Evolutionary conservation across 176 grass and related monocot genomes (phyloP).

Genomic region (Cenchrus fungigraminus): DNA sequence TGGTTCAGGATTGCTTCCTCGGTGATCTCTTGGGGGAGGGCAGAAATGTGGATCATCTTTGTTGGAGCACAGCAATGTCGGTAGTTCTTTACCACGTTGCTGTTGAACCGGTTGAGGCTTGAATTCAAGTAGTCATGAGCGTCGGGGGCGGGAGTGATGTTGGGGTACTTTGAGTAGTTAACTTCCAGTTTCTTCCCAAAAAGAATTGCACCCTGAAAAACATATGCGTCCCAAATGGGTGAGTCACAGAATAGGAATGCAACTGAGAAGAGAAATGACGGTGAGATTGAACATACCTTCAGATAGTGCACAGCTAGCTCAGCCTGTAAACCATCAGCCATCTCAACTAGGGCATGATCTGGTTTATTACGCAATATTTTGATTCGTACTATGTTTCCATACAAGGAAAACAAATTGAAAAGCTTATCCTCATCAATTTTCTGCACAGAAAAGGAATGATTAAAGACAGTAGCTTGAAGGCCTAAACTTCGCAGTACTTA

Average conservation of each 20-base stretch:
- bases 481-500: background rate
- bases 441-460: conserved; percentile 52
- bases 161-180: conserved; percentile 89
- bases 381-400: conserved; percentile 96
- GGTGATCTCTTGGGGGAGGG: conserved; percentile 73
- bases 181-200: conserved; percentile 88
- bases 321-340: conserved; percentile 95
- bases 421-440: conserved; percentile 93
- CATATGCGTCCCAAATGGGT: background rate
- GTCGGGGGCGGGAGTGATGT: conserved; percentile 73
- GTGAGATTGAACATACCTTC: conserved; percentile 48
- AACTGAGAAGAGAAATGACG: conserved; percentile 10
- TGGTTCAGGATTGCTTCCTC: conserved; percentile 66
- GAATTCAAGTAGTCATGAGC: conserved; percentile 74
- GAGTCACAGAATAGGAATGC: conserved; percentile 24
- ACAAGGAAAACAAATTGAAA: conserved; percentile 95
- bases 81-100: conserved; percentile 89
- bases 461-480: conserved; percentile 7
- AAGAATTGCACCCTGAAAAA: conserved; percentile 64
- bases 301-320: conserved; percentile 93
- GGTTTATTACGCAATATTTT: conserved; percentile 91
- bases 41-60: conserved; percentile 93
- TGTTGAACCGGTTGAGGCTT: conserved; percentile 81
- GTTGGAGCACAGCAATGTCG: conserved; percentile 87
- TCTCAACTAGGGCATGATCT: conserved; percentile 94